These are phyloP conservation scores for Pythium aristosporum DNA, from an alignment of 352 stramenopile genomes.

Conservation along the genomic window DNA sequence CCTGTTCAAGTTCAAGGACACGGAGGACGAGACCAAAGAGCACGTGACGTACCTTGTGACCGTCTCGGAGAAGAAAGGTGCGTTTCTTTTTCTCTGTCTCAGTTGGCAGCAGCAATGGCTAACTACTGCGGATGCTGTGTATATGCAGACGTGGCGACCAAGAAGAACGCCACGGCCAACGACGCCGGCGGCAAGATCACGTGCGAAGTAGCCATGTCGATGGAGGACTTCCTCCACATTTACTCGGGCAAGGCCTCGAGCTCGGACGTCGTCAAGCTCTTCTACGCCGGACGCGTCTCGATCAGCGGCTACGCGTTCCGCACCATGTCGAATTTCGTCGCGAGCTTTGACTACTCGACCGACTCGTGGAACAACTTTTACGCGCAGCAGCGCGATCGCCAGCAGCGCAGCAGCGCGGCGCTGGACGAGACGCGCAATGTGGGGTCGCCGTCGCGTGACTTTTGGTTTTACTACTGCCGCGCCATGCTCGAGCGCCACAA, in stretches of 20 bases:
- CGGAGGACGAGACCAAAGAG: conserved; percentile 31
- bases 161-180: conserved; percentile 47
- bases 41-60: conserved; percentile 72
- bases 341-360: conserved; percentile 86
- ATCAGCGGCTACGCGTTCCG: conserved; percentile 84
- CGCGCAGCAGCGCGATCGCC: conserved; percentile 47
- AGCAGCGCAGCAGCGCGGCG: conserved; percentile 22
- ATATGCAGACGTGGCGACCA: conserved; percentile 45
- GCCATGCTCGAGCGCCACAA: conserved; percentile 62
- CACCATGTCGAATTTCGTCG: conserved; percentile 74
- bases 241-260: conserved; percentile 85
- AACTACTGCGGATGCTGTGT: background rate
- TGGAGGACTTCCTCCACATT: conserved; percentile 86
- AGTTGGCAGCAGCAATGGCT: background rate
- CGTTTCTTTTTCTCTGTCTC: background rate
- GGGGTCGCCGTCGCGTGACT: conserved; percentile 58
- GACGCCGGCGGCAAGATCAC: conserved; percentile 36
- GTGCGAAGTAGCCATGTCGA: conserved; percentile 82
- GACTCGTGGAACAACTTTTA: conserved; percentile 83
- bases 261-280: conserved; percentile 74
- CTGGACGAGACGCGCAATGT: conserved; percentile 45
- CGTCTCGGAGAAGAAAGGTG: conserved; percentile 44
- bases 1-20: conserved; percentile 79
- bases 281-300: conserved; percentile 72
- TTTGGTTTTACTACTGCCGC: conserved; percentile 71